Base-by-base conservation (phyloP, 805 yeast genomes). In the Trichomonascus vanleenenianus region DNA sequence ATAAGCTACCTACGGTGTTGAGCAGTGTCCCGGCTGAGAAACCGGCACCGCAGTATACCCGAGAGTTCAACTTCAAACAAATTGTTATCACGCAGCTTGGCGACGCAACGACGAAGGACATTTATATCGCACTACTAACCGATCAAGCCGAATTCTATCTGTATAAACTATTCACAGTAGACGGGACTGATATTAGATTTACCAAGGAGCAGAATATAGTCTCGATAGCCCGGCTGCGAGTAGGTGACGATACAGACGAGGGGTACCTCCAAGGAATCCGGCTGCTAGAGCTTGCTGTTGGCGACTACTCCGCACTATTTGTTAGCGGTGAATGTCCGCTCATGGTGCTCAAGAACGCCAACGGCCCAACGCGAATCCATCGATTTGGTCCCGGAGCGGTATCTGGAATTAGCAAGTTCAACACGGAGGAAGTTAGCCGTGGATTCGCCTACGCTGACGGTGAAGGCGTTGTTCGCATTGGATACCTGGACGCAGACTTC, bases 91-190 rank as follows among this genome's bases (percentile, higher is more conserved):
- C 78, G 39, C 74, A 74, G 39, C 57, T 87, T 27, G 96, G 96
- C 3, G 85, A 83, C 55, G 59, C 64, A 7, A 52, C 59, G 30
- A 50, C 58, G 25, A 70, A 73, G 38, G 81, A 79, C 40, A 88
- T 84, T 53, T 79, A 79, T 59, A 61, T 88, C 47, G 72, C 87
- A 0, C 69, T 85, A 6, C 64, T 86, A 42, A 87, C 95, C 0
- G 76, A 80, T 58, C 93, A 94, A 44, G 95, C 94, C 54, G 93
- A 86, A 59, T 66, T 87, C 2, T 67, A 78, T 31, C 65, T 84
- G 42, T 88, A 87, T 60, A 79, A 78, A 53, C 65, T 80, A 31
- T 77, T 64, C 50, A 67, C 67, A 49, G 77, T 72, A 54, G 74
- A 74, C 14, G 72, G 62, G 8, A 22, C 27, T 20, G 1, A 30